phyloP scores from a whole-genome alignment of 768 basidiomycete genomes.

The Termitomyces sp. region DNA sequence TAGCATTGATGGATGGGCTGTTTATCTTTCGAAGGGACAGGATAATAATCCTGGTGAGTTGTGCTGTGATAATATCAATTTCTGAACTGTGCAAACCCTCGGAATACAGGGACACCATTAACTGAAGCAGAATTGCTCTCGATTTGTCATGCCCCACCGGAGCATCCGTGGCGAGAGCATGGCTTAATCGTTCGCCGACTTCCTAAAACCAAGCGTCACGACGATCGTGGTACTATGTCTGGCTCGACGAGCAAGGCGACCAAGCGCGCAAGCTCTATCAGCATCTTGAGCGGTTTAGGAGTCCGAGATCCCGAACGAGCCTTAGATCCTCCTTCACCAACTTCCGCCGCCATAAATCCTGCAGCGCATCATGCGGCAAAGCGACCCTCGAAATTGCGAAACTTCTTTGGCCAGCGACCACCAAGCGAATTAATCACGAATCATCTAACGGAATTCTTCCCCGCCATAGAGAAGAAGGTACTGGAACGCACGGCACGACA shows the following conservation, averaged over 20 bases:
- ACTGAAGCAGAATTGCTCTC: constrained; percentile 76
- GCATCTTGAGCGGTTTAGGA: constrained; percentile 90
- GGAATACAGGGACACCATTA: constrained; percentile 56
- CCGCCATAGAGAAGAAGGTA: constrained; percentile 85
- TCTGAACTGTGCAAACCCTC: background rate
- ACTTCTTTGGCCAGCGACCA: constrained; percentile 97
- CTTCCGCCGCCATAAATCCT: constrained; percentile 26
- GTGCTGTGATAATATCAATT: background rate
- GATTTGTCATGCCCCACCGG: constrained; percentile 77
- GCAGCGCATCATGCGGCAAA: constrained; percentile 33
- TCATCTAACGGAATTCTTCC: constrained; percentile 94
- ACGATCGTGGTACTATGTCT: constrained; percentile 33
- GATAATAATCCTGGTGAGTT: constrained; percentile 48
- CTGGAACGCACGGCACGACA: constrained; percentile 84
- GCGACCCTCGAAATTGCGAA: constrained; percentile 71
- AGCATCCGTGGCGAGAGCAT: constrained; percentile 73
- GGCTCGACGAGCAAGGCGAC: constrained; percentile 42
- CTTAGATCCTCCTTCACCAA: constrained; percentile 54
- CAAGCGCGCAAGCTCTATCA: constrained; percentile 92
- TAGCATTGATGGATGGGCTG: constrained; percentile 85
- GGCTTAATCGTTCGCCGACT: constrained; percentile 70
- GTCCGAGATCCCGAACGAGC: constrained; percentile 73
- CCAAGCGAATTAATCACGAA: constrained; percentile 96
- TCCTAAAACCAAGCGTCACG: constrained; percentile 32
- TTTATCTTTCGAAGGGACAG: constrained; percentile 61